Evolutionary conservation across 805 yeast species (phyloP), one percentile per base, ranked within the genome.

Genomic region (Teunomyces gatunensis): DNA sequence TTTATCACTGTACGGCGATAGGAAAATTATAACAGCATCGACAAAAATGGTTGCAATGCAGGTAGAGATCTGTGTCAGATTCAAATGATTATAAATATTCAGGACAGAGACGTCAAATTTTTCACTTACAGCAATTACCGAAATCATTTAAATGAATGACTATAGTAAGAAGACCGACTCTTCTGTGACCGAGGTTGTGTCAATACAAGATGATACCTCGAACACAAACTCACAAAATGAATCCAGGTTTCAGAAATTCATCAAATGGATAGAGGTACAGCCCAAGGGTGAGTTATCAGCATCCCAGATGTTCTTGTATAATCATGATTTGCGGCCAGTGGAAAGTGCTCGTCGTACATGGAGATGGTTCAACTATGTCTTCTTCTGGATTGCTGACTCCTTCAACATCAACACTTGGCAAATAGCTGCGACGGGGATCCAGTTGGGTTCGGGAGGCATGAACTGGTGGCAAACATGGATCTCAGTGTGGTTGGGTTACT

Each of bases 391-490:
- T 48, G 89, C 96, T 0, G 97, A 89, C 63, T 83, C 96, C 28
- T 87, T 89, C 71, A 89, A 89, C 67, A 82, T 89, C 61, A 89
- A 87, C 64, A 88, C 96, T 5, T 89, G 92, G 89, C 90, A 87
- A 71, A 88, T 89, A 56, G 96, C 96, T 2, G 83, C 92, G 6
- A 86, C 96, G 0, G 96, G 96, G 57, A 67, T 72, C 30, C 84
- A 86, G 48, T 73, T 75, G 46, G 80, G 83, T 18, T 18, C 25
- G 4, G 39, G 39, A 11, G 94, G 94, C 9, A 69, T 89, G 67
- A 79, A 84, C 13, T 89, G 96, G 96, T 89, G 96, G 95, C 90
- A 84, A 61, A 83, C 87, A 10, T 89, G 96, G 95, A 68, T 89
- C 33, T 80, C 94, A 1, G 94, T 89, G 21, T 88, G 96, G 94